A percentile compares a stretch with the other conserved stretches of the same genome.
phyloP scores from a whole-genome alignment of 345 rosid species.

The Salix arbutifolia region DNA sequence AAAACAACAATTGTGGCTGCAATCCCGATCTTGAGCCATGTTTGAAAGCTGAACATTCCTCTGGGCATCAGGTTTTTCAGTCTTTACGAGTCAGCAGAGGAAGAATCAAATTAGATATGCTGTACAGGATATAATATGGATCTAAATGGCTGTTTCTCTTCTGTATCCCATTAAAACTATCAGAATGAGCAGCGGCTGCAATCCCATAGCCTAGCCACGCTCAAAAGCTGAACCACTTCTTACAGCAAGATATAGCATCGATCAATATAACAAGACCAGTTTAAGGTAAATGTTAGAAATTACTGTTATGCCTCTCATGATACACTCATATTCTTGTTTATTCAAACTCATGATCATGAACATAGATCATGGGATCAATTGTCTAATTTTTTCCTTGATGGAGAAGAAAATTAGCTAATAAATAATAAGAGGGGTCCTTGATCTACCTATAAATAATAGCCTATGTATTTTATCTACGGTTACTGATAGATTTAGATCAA shows the following conservation, averaged over 20 bases:
- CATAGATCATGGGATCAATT: too few species aligned
- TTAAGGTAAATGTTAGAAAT: background rate
- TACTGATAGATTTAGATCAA: rapidly evolving
- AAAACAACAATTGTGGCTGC: slow-evolving; percentile 1
- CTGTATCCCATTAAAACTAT: background rate
- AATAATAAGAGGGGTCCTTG: too few species aligned
- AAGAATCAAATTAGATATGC: background rate
- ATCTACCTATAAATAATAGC: too few species aligned
- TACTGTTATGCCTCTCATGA: too few species aligned
- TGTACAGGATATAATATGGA: background rate
- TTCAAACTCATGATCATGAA: too few species aligned
- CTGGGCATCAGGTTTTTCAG: background rate
- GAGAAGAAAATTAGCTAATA: too few species aligned
- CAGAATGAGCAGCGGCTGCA: slow-evolving; percentile 11
- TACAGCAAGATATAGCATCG: background rate
- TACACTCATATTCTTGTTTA: too few species aligned
- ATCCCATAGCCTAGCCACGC: slow-evolving; percentile 16
- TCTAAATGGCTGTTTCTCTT: background rate
- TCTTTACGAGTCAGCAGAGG: background rate
- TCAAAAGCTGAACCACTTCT: slow-evolving; percentile 19
- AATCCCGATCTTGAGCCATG: slow-evolving; percentile 7
- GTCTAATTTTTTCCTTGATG: too few species aligned
- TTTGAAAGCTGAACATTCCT: slow-evolving; percentile 8
- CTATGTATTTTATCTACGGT: too few species aligned
- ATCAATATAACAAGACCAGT: background rate